A percentile compares a stretch with the other conserved stretches of the same genome.
Conservation (phyloP, 225 moss, liverwort and hornwort species). For the Anthoceros angustus region DNA sequence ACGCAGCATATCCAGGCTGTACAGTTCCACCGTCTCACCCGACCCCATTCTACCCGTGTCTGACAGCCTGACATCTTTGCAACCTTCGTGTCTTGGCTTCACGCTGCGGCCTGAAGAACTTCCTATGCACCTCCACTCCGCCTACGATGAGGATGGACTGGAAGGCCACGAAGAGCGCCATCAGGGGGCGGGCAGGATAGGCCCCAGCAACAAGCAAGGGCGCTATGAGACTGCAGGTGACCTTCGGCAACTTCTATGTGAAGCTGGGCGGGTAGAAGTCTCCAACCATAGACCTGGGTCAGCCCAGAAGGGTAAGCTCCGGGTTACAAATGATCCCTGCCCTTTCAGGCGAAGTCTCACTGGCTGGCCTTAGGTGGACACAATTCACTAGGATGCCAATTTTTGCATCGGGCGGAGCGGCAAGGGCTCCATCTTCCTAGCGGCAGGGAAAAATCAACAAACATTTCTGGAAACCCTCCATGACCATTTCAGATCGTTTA, state of each 20-base stretch:
- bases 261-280: constrained; percentile 25
- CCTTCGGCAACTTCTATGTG: constrained; percentile 41
- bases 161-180: not conserved
- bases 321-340: not conserved
- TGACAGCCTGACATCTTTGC: too few species aligned
- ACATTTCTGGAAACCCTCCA: too few species aligned
- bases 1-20: too few species aligned
- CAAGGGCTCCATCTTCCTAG: constrained; percentile 58
- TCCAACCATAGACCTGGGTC: constrained; percentile 36
- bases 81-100: too few species aligned
- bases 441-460: constrained; percentile 13
- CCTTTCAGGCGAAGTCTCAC: not conserved
- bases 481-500: too few species aligned
- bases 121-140: too few species aligned
- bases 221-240: constrained; percentile 39
- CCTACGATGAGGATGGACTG: too few species aligned
- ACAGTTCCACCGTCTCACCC: too few species aligned
- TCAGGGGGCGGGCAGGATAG: constrained; percentile 27
- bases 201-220: constrained; percentile 27
- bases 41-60: too few species aligned
- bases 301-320: constrained; percentile 36
- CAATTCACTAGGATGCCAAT: constrained; percentile 39
- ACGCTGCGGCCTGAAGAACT: too few species aligned
- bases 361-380: constrained; percentile 19
- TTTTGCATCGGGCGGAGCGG: constrained; percentile 47